Conservation (phyloP, 2,329 filamentous ascomycete species). For the Ceratocystis papillata region DNA sequence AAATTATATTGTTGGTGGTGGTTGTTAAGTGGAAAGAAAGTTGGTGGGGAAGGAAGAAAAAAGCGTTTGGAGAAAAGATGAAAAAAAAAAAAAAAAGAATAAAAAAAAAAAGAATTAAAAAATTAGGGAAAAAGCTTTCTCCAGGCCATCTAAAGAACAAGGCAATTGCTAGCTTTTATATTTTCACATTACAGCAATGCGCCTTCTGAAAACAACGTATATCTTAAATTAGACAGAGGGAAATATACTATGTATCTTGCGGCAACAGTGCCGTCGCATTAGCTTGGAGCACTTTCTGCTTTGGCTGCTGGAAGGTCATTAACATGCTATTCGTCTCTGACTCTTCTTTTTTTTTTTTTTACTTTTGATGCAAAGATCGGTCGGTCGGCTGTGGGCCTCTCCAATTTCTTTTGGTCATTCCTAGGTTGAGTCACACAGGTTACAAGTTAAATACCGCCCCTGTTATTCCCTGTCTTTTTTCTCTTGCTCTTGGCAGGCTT, state of each 20-base stretch:
- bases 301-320: too few relatives aligned
- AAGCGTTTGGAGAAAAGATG: constrained; percentile 11
- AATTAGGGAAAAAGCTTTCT: constrained; percentile 15
- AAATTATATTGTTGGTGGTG: constrained; percentile 21
- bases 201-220: neutral
- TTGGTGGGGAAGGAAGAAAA: constrained; percentile 24
- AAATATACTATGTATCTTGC: neutral
- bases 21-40: constrained; percentile 1
- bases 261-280: too few relatives aligned
- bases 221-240: neutral
- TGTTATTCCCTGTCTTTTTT: neutral
- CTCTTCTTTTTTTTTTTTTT: neutral
- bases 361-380: neutral
- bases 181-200: neutral
- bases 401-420: neutral
- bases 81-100: neutral
- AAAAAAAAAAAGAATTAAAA: neutral
- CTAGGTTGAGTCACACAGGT: constrained; percentile 1
- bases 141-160: constrained; percentile 2
- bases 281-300: too few relatives aligned
- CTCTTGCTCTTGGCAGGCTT: neutral
- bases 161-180: constrained; percentile 10
- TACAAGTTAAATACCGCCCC: neutral
- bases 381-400: neutral
- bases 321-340: too few relatives aligned